Conservation (phyloP, 179 eudicot species). For the Amaranthus tricolor region DNA sequence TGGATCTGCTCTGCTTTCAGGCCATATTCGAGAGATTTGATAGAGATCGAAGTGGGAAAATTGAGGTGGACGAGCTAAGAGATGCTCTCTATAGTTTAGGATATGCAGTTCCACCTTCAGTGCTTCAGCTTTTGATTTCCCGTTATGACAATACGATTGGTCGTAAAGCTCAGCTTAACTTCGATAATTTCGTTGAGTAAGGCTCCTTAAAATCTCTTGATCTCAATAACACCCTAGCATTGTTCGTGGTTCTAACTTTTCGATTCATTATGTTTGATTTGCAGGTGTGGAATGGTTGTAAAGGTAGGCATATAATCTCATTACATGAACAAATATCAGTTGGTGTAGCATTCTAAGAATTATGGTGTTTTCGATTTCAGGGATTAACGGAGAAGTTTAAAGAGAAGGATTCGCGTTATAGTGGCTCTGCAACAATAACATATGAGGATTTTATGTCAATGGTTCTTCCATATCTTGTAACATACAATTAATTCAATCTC, state of each 20-base stretch:
- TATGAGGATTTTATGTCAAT: conserved; percentile 74
- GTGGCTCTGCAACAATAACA: conserved; percentile 62
- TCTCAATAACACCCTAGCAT: too few relatives aligned
- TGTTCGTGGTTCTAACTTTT: conserved; percentile 11
- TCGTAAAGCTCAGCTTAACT: conserved; percentile 48
- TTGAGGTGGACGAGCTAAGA: conserved; percentile 59
- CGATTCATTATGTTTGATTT: conserved; percentile 18
- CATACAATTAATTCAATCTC: conserved; percentile 23
- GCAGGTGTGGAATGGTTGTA: conserved; percentile 81
- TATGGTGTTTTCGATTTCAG: conserved; percentile 33
- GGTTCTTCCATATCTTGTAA: conserved; percentile 71
- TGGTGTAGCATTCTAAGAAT: background rate
- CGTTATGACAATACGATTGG: conserved; percentile 51
- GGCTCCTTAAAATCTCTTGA: conserved; percentile 22
- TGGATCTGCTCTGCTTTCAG: conserved; percentile 32
- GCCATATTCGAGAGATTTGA: conserved; percentile 73
- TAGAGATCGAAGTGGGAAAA: conserved; percentile 74
- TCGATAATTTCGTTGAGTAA: conserved; percentile 83
- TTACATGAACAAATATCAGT: background rate
- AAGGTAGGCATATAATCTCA: conserved; percentile 48
- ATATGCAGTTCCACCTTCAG: conserved; percentile 71
- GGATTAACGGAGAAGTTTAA: conserved; percentile 88
- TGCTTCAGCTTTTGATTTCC: conserved; percentile 65
- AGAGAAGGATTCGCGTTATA: conserved; percentile 69
- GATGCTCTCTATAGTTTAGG: conserved; percentile 75